Evolutionary conservation across 1,284 basidiomycete species (phyloP).

Genomic region (Microbotryum silenes-acaulis): DNA sequence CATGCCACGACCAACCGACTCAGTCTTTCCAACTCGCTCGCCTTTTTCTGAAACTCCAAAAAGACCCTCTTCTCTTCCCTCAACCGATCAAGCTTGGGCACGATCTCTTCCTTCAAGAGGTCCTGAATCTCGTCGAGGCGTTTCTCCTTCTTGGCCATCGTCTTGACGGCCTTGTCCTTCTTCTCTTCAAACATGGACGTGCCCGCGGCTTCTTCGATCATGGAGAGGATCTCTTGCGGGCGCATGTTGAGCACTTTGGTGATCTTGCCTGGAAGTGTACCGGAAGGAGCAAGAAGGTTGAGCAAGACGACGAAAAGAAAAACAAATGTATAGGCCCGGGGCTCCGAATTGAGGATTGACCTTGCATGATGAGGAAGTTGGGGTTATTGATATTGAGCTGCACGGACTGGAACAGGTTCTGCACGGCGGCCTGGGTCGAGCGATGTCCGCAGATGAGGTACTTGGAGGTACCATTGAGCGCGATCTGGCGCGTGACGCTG

Average conservation of each 20-base stretch:
- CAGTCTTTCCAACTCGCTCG: slow-evolving; percentile 81
- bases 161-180: slow-evolving; percentile 94
- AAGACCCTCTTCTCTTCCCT: slow-evolving; percentile 83
- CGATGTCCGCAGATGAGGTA: slow-evolving; percentile 97
- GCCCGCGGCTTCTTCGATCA: slow-evolving; percentile 98
- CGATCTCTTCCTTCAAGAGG: slow-evolving; percentile 82
- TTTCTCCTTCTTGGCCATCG: slow-evolving; percentile 97
- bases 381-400: slow-evolving; percentile 99
- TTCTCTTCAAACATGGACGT: slow-evolving; percentile 99
- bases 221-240: slow-evolving; percentile 91
- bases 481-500: slow-evolving; percentile 93
- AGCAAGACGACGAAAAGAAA: slow-evolving; percentile 31
- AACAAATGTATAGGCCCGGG: not conserved
- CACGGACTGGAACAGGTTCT: slow-evolving; percentile 91
- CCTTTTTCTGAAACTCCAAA: slow-evolving; percentile 83
- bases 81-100: slow-evolving; percentile 86
- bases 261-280: slow-evolving; percentile 38
- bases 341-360: slow-evolving; percentile 45
- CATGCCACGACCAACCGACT: slow-evolving; percentile 75
- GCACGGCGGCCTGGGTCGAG: slow-evolving; percentile 75
- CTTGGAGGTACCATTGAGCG: slow-evolving; percentile 88
- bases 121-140: slow-evolving; percentile 82
- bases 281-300: not conserved
- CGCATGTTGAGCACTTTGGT: slow-evolving; percentile 92
- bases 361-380: slow-evolving; percentile 99